A percentile compares a stretch with the other conserved stretches of the same genome.
Evolutionary conservation across 495 filamentous ascomycete species (phyloP).

Genomic region (Xylaria venustula): DNA sequence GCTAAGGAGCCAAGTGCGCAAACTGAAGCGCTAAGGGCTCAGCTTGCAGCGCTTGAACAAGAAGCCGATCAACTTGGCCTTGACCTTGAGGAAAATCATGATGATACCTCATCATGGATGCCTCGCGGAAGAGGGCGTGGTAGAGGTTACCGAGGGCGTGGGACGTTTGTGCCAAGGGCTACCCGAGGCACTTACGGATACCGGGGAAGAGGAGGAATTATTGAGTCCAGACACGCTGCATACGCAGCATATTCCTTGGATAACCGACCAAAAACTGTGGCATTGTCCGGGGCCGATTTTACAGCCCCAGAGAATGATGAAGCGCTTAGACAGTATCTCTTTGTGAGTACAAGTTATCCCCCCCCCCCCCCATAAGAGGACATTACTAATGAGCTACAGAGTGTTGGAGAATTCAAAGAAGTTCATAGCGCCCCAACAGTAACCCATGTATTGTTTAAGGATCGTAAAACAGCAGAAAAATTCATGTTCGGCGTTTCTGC

Average conservation of each 20-base stretch:
- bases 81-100: slow-evolving; percentile 51
- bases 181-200: slow-evolving; percentile 53
- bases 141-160: slow-evolving; percentile 41
- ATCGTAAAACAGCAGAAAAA: slow-evolving; percentile 86
- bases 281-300: slow-evolving; percentile 68
- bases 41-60: slow-evolving; percentile 78
- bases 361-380: background rate
- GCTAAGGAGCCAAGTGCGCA: slow-evolving; percentile 33
- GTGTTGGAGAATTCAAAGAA: slow-evolving; percentile 76
- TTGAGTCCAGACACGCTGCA: slow-evolving; percentile 40
- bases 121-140: slow-evolving; percentile 29
- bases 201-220: slow-evolving; percentile 56
- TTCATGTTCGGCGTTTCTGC: slow-evolving; percentile 64
- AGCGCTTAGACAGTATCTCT: slow-evolving; percentile 76
- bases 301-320: slow-evolving; percentile 72
- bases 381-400: slow-evolving; percentile 48
- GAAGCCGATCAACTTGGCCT: slow-evolving; percentile 82
- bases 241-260: slow-evolving; percentile 78
- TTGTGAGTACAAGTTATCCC: slow-evolving; percentile 69
- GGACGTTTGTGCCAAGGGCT: slow-evolving; percentile 45
- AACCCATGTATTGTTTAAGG: slow-evolving; percentile 76
- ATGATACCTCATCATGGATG: slow-evolving; percentile 39
- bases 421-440: slow-evolving; percentile 64
- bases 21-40: slow-evolving; percentile 64
- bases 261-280: slow-evolving; percentile 77